Conservation (phyloP, 2,329 filamentous ascomycete genomes). For the Ophiostoma quercus region DNA sequence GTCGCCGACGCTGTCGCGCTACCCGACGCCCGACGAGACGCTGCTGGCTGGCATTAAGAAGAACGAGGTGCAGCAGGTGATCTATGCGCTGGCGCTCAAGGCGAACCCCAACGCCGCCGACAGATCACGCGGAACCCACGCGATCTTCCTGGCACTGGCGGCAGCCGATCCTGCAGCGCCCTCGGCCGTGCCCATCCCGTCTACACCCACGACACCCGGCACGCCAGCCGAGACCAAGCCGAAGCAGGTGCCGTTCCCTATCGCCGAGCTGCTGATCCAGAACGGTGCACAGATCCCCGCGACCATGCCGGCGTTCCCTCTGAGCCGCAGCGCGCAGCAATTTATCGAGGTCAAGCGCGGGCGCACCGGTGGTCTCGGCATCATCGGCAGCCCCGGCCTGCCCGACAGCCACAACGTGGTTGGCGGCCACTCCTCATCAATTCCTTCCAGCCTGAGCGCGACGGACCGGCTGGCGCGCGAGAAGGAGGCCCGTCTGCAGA, state of each 20-base stretch:
- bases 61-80: conserved; percentile 88
- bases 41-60: conserved; percentile 89
- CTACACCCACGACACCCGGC: not conserved
- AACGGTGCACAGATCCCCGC: conserved; percentile 86
- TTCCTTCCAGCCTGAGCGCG: conserved; percentile 44
- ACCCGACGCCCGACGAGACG: conserved; percentile 75
- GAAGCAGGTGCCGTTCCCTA: conserved; percentile 67
- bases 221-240: conserved; percentile 36
- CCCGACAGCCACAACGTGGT: not conserved
- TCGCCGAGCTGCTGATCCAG: conserved; percentile 86
- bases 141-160: conserved; percentile 83
- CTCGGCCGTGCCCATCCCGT: conserved; percentile 44
- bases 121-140: conserved; percentile 79
- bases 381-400: not conserved
- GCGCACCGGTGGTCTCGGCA: conserved; percentile 33
- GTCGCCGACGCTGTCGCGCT: conserved; percentile 68
- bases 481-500: conserved; percentile 65
- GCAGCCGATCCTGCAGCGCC: conserved; percentile 87
- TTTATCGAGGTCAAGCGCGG: conserved; percentile 77
- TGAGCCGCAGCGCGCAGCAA: conserved; percentile 71
- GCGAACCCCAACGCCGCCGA: conserved; percentile 86
- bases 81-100: conserved; percentile 80
- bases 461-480: conserved; percentile 53
- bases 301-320: conserved; percentile 70
- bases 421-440: conserved; percentile 39